phyloP scores from a whole-genome alignment of 331 rosid species.

The Malus hybrid region DNA sequence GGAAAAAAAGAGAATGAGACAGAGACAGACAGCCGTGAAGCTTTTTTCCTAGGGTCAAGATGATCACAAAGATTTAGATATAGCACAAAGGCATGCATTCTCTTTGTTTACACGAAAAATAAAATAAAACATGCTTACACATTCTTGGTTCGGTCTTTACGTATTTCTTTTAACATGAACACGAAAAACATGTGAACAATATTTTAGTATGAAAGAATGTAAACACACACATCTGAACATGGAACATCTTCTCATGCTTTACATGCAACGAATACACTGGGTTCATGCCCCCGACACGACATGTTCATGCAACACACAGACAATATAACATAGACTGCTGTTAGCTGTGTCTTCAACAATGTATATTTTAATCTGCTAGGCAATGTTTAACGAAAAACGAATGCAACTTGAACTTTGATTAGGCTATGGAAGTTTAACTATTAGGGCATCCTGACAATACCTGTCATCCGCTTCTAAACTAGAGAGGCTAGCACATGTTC shows the following conservation, averaged over 20 bases:
- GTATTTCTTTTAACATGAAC: not conserved
- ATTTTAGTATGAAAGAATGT: not conserved
- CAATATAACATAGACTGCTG: not conserved
- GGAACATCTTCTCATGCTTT: not conserved
- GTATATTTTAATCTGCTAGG: not conserved
- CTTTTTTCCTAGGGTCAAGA: not conserved
- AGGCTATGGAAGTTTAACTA: not conserved
- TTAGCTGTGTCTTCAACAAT: not conserved
- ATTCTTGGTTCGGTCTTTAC: not conserved
- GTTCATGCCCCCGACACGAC: not conserved
- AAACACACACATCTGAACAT: not conserved
- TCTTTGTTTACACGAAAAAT: not conserved
- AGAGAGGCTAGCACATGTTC: constrained; percentile 8
- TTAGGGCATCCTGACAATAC: not conserved
- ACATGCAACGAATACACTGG: not conserved
- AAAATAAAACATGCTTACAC: not conserved
- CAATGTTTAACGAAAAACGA: not conserved
- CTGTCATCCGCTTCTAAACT: constrained; percentile 9
- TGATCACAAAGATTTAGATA: not conserved
- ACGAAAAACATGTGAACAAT: not conserved
- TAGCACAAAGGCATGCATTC: not conserved
- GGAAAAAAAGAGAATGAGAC: not conserved
- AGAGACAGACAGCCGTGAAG: not conserved
- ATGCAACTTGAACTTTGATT: not conserved
- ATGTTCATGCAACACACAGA: not conserved